Conservation (phyloP, 495 filamentous ascomycete genomes). For the Penicillium cataractarum region DNA sequence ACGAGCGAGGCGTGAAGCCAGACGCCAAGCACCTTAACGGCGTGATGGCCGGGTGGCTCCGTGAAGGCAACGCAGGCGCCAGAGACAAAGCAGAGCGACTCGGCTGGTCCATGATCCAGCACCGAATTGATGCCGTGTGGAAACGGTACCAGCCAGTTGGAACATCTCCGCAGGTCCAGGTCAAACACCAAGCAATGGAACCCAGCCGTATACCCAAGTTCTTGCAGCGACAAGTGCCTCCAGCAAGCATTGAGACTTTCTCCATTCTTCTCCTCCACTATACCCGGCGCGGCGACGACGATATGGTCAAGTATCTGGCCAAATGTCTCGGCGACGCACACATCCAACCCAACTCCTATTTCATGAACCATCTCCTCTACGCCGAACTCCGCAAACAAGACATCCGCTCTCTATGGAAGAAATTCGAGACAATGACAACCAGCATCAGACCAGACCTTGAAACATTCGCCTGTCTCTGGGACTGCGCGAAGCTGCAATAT, state of each 20-base stretch:
- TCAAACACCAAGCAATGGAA: slow-evolving; percentile 19
- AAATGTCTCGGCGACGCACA: slow-evolving; percentile 59
- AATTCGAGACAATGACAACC: slow-evolving; percentile 55
- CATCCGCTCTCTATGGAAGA: slow-evolving; percentile 54
- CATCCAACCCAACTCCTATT: slow-evolving; percentile 66
- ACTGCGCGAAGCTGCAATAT: slow-evolving; percentile 56
- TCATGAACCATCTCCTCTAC: slow-evolving; percentile 75
- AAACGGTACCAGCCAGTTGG: slow-evolving; percentile 35
- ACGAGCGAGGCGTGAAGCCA: slow-evolving; percentile 62
- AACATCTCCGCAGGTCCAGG: slow-evolving; percentile 27
- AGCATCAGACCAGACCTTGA: slow-evolving; percentile 62
- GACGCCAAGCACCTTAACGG: slow-evolving; percentile 75
- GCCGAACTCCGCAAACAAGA: slow-evolving; percentile 58
- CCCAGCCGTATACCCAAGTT: slow-evolving; percentile 36
- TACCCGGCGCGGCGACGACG: slow-evolving; percentile 58
- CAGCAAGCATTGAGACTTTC: slow-evolving; percentile 77
- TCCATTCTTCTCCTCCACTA: slow-evolving; percentile 74
- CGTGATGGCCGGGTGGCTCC: slow-evolving; percentile 73
- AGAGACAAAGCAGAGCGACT: slow-evolving; percentile 66
- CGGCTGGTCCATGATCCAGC: slow-evolving; percentile 76
- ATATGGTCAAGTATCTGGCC: slow-evolving; percentile 59
- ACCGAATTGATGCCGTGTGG: slow-evolving; percentile 62
- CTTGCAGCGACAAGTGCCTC: slow-evolving; percentile 48
- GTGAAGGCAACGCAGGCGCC: slow-evolving; percentile 55
- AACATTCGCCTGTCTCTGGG: slow-evolving; percentile 73